A percentile compares a stretch with the other conserved stretches of the same genome.
These are phyloP conservation scores for Theileria equi DNA, from an alignment of 169 alveolate species.

Conservation along the genomic window DNA sequence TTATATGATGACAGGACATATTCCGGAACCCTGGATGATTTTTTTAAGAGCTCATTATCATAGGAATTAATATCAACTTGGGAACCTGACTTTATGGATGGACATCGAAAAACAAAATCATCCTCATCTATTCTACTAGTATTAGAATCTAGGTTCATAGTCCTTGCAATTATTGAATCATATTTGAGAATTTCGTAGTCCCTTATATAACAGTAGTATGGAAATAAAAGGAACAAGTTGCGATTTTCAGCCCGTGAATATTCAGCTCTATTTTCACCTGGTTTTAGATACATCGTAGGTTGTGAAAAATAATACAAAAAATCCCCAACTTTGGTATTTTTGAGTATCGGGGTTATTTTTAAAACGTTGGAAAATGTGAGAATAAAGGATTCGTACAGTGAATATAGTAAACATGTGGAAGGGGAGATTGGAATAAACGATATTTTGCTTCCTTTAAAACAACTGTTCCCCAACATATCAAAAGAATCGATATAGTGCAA, in stretches of 20 bases:
- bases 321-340: constrained; percentile 5
- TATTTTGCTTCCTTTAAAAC: neutral
- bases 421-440: constrained; percentile 5
- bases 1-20: no score
- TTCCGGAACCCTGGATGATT: no score
- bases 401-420: constrained; percentile 14
- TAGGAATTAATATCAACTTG: no score
- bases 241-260: neutral
- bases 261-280: neutral
- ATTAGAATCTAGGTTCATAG: no score
- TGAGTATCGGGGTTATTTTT: no score
- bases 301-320: constrained; percentile 18
- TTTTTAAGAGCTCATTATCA: no score
- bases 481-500: neutral
- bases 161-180: neutral
- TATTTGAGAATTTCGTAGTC: neutral
- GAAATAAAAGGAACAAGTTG: neutral
- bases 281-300: constrained; percentile 4
- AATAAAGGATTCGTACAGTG: constrained; percentile 6
- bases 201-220: neutral
- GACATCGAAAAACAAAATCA: no score
- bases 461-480: neutral
- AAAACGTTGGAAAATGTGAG: no score
- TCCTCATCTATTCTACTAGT: no score
- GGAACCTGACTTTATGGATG: no score